Evolutionary conservation across 371 early-diverging fungal genomes (phyloP), one percentile per base, ranked within the genome.

Genomic region (Mucor sp.): DNA sequence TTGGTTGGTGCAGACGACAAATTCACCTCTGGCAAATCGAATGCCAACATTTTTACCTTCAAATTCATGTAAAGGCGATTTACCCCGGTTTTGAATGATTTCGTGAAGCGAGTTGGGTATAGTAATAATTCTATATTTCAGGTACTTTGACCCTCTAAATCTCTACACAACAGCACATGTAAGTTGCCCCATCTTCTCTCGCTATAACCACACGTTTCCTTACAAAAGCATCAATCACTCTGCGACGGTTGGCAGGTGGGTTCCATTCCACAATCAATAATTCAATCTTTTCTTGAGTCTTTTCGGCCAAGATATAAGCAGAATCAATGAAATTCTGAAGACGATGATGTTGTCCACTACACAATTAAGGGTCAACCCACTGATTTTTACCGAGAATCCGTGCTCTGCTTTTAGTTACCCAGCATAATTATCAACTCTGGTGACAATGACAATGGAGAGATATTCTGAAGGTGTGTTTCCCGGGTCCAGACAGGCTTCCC

Each of bases 21-120:
- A 82, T 64, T 79, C 78, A 23, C 82, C 82, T 37, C 82, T 59
- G 25, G 82, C 82, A 72, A 77, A 79, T 6, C 80, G 75, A 62
- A 82, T 79, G 14, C 82, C 82, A 6, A 82, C 65, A 58, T 82
- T 82, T 60, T 76, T 82, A 33, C 78, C 82, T 62, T 82, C 82
- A 48, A 68, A 79, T 63, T 79, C 79, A 59, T 79, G 80, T 30
- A 72, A 57, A 23, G 68, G 60, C 0, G 73, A 58, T 9, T 68
- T 68, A 15, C 57, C 50, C 15, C 71, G 69, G 33, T 70, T 70
- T n/a, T 62, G 67, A 30, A 80, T 48, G 23, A 70, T 60, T 4
- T 74, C 61, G 64, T 82, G 82, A 33, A 79, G 69, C 17, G 65
- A 60, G 17, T 67, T 69, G 21, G 82, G 78, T n/a, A 82, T 72